phyloP scores from a whole-genome alignment of 345 rosid genomes.

The Aegle marmelos region DNA sequence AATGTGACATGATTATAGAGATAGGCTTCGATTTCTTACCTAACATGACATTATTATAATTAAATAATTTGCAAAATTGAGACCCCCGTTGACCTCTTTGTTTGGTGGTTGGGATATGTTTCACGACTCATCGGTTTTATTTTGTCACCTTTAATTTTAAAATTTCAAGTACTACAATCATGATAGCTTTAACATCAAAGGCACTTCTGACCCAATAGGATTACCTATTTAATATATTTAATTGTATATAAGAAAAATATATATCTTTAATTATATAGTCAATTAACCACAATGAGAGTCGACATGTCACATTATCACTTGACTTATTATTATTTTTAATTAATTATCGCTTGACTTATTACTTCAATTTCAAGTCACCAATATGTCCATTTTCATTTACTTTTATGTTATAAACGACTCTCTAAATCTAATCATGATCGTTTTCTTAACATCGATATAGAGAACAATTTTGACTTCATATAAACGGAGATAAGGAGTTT shows the following conservation, averaged over 20 bases:
- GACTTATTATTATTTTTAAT: too few species aligned
- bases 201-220: constrained; percentile 11
- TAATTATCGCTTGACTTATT: background rate
- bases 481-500: background rate
- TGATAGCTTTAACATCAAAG: background rate
- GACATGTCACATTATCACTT: constrained; percentile 5
- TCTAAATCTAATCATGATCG: background rate
- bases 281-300: background rate
- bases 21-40: background rate
- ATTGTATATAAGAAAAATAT: too few species aligned
- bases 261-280: background rate
- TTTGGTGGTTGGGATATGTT: constrained; percentile 15
- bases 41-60: background rate
- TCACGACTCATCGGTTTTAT: constrained; percentile 2
- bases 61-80: background rate
- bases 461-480: background rate
- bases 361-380: constrained; percentile 4
- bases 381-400: background rate
- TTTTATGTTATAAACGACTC: background rate
- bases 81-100: constrained; percentile 5
- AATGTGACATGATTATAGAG: background rate
- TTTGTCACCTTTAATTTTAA: constrained; percentile 20
- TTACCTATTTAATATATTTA: background rate
- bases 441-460: background rate
- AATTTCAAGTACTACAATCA: constrained; percentile 6